These are phyloP conservation scores for Physcia stellaris DNA, from an alignment of 495 filamentous ascomycete genomes.

Conservation along the genomic window DNA sequence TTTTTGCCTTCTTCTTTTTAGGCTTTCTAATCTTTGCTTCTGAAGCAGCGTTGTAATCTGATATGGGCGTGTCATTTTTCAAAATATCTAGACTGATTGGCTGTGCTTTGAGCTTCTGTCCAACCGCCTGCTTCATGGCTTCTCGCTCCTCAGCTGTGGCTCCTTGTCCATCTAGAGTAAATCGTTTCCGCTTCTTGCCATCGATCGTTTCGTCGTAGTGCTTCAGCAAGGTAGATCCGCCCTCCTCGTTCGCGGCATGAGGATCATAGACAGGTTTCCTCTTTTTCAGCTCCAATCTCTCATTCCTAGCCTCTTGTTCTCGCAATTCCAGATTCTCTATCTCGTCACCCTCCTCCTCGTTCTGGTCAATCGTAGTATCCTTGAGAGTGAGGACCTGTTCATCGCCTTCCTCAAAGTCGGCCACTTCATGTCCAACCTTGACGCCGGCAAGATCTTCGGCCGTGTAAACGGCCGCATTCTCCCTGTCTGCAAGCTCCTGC, in stretches of 20 bases:
- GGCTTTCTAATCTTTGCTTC: constrained; percentile 85
- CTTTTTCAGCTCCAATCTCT: constrained; percentile 79
- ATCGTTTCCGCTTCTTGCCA: constrained; percentile 79
- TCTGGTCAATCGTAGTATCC: constrained; percentile 71
- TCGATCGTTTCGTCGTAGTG: constrained; percentile 95
- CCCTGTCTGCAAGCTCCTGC: constrained; percentile 58
- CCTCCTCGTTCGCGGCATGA: constrained; percentile 52
- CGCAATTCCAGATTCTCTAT: constrained; percentile 69
- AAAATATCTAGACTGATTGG: constrained; percentile 64
- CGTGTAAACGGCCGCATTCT: constrained; percentile 49
- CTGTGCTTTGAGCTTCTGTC: constrained; percentile 49
- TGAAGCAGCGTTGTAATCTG: constrained; percentile 77
- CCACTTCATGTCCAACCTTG: constrained; percentile 76
- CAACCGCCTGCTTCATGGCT: constrained; percentile 41
- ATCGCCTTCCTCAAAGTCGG: constrained; percentile 60
- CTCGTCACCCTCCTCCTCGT: constrained; percentile 86
- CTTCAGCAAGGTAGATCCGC: constrained; percentile 44
- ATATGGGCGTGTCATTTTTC: constrained; percentile 47
- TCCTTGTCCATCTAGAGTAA: constrained; percentile 69
- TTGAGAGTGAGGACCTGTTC: constrained; percentile 85
- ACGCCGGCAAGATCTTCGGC: constrained; percentile 75
- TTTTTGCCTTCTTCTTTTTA: constrained; percentile 84
- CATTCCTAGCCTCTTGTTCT: constrained; percentile 62
- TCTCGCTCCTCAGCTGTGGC: constrained; percentile 50
- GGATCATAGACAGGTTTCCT: constrained; percentile 85